These are phyloP conservation scores for Lentinula raphanica DNA, from an alignment of 768 basidiomycete genomes.

Conservation along the genomic window DNA sequence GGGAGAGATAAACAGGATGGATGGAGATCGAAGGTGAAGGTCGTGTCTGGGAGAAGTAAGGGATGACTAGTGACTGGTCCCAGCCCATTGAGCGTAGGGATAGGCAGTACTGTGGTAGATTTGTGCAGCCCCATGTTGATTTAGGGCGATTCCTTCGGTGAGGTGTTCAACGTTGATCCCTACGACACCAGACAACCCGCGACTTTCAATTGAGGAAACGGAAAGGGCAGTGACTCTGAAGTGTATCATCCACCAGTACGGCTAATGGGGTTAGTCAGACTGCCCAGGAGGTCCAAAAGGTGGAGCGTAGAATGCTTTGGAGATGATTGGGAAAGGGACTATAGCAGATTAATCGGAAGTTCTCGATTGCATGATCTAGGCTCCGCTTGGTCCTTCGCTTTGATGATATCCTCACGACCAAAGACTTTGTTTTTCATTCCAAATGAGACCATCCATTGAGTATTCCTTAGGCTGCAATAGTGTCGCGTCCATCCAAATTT, in stretches of 20 bases:
- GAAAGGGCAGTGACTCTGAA: not conserved
- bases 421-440: conserved; percentile 47
- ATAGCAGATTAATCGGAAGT: conserved; percentile 4
- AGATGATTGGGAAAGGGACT: conserved; percentile 16
- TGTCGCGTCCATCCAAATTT: conserved; percentile 66
- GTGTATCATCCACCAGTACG: conserved; percentile 16
- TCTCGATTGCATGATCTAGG: not conserved
- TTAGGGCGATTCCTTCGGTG: not conserved
- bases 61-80: not conserved
- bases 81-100: not conserved
- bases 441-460: conserved; percentile 47
- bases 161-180: not conserved
- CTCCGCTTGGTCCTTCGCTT: not conserved
- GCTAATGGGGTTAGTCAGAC: conserved; percentile 29
- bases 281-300: conserved; percentile 22
- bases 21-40: not conserved
- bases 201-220: not conserved
- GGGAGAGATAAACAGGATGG: not conserved
- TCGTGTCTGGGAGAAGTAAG: not conserved
- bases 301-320: conserved; percentile 3
- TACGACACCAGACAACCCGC: not conserved
- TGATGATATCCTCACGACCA: conserved; percentile 22
- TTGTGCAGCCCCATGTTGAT: not conserved
- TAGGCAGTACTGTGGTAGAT: not conserved
- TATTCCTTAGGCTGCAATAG: conserved; percentile 42